A percentile compares a stretch with the other conserved stretches of the same genome.
phyloP scores from a whole-genome alignment of 768 basidiomycete species.

The Phlegmacium glaucopus region DNA sequence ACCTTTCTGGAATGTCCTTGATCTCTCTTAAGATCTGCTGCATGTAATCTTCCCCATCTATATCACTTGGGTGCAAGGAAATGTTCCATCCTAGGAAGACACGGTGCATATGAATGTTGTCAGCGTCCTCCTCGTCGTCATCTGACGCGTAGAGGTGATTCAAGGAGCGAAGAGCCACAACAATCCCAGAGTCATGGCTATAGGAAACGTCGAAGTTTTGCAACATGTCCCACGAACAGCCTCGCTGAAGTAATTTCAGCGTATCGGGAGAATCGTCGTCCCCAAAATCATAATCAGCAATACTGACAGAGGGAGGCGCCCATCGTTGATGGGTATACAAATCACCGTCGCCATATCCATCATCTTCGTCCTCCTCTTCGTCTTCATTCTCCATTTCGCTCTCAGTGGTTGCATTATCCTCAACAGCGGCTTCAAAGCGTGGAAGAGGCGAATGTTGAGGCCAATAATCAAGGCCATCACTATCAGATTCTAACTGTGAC shows the following conservation, averaged over 20 bases:
- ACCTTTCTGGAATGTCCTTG: constrained; percentile 27
- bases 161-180: constrained; percentile 38
- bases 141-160: constrained; percentile 26
- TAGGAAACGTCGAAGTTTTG: constrained; percentile 53
- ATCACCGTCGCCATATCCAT: constrained; percentile 31
- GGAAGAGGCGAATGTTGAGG: background rate
- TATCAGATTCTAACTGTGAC: constrained; percentile 9
- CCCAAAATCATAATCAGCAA: constrained; percentile 17
- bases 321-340: constrained; percentile 40
- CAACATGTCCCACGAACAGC: constrained; percentile 58
- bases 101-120: constrained; percentile 33
- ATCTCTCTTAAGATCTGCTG: constrained; percentile 35
- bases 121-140: constrained; percentile 17
- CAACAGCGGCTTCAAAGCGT: background rate
- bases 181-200: constrained; percentile 49
- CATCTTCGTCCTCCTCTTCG: constrained; percentile 30
- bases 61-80: constrained; percentile 41
- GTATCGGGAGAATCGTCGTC: constrained; percentile 8
- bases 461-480: constrained; percentile 19
- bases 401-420: constrained; percentile 23
- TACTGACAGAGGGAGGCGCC: constrained; percentile 49
- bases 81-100: constrained; percentile 74
- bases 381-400: constrained; percentile 28
- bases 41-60: constrained; percentile 42
- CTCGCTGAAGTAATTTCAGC: constrained; percentile 49